Evolutionary conservation across 1,284 basidiomycete genomes (phyloP).

Genomic region (Omphalotus olearius): DNA sequence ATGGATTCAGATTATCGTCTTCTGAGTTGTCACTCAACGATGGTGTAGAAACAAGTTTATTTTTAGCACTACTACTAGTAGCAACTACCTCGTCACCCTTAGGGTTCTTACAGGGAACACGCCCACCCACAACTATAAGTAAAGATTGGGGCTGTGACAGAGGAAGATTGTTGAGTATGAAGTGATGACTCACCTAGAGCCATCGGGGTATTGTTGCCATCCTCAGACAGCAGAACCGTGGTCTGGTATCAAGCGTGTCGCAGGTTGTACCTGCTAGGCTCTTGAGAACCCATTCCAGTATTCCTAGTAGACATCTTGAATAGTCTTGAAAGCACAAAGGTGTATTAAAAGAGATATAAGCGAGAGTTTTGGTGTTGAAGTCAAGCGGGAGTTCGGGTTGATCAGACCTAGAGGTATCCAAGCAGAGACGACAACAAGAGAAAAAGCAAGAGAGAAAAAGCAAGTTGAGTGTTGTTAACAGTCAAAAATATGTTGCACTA

Average conservation of each 20-base stretch:
- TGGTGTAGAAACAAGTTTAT: too few relatives aligned
- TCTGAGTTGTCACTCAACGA: not conserved
- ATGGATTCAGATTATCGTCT: not conserved
- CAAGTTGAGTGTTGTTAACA: not conserved
- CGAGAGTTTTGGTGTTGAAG: not conserved
- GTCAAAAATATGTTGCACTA: conserved; percentile 1
- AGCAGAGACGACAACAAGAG: not conserved
- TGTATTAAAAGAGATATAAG: not conserved
- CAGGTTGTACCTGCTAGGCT: not conserved
- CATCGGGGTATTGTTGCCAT: too few relatives aligned
- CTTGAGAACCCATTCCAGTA: too few relatives aligned
- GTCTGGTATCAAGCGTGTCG: not conserved
- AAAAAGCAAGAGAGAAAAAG: not conserved
- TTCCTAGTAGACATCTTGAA: too few relatives aligned
- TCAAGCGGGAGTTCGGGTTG: not conserved
- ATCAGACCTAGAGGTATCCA: conserved; percentile 2
- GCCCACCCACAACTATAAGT: not conserved
- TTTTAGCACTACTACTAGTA: too few relatives aligned
- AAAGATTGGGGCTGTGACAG: too few relatives aligned
- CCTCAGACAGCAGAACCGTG: not conserved
- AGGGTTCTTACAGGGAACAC: too few relatives aligned
- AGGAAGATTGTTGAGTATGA: too few relatives aligned
- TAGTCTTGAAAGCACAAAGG: too few relatives aligned
- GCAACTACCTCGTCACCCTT: too few relatives aligned
- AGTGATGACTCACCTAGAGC: too few relatives aligned